These are phyloP conservation scores for Stephania yunnanensis DNA, from an alignment of 164 flowering plant species.

Conservation along the genomic window DNA sequence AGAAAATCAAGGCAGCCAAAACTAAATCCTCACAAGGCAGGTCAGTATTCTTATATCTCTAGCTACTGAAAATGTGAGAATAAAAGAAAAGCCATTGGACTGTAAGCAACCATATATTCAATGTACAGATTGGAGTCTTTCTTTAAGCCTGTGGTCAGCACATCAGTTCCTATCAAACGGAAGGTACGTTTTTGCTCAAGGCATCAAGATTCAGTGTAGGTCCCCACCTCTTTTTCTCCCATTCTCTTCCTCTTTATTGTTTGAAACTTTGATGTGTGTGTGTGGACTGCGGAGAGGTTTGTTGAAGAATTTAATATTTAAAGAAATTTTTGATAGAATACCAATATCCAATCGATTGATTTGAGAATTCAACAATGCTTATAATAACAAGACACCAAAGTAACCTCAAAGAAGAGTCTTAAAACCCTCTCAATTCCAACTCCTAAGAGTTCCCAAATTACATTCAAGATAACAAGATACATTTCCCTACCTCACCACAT, in stretches of 20 bases:
- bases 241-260: not conserved
- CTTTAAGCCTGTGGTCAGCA: slow-evolving; percentile 66
- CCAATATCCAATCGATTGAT: too few relatives aligned
- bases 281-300: too few relatives aligned
- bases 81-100: not conserved
- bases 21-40: slow-evolving; percentile 86
- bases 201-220: not conserved
- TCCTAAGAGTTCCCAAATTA: too few relatives aligned
- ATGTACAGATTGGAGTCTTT: slow-evolving; percentile 77
- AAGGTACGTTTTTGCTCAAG: slow-evolving; percentile 52
- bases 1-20: slow-evolving; percentile 90
- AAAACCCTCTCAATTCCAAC: too few relatives aligned
- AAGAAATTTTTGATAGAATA: too few relatives aligned
- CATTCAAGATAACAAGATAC: too few relatives aligned
- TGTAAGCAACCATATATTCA: not conserved
- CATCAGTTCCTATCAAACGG: slow-evolving; percentile 56
- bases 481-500: too few relatives aligned
- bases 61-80: slow-evolving; percentile 5
- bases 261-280: not conserved
- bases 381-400: too few relatives aligned
- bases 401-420: too few relatives aligned
- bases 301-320: too few relatives aligned
- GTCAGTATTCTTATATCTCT: slow-evolving; percentile 33
- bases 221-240: not conserved
- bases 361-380: too few relatives aligned